phyloP scores from a whole-genome alignment of 306 rosid genomes.

The Trifolium pratense region DNA sequence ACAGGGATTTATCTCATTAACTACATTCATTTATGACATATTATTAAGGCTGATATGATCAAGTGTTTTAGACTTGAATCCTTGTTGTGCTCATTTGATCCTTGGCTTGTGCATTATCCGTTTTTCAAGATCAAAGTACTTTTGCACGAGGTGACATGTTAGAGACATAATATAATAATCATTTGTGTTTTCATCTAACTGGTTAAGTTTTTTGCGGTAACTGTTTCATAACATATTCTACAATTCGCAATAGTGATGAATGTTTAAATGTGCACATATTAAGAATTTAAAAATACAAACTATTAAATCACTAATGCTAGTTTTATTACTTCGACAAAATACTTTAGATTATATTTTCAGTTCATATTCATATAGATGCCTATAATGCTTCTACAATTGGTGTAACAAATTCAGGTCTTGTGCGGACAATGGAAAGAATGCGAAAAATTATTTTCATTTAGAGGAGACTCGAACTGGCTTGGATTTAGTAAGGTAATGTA shows the following conservation, averaged over 20 bases:
- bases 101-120: not conserved
- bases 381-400: slow-evolving; percentile 32
- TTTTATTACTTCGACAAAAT: not conserved
- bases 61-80: slow-evolving; percentile 2
- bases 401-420: slow-evolving; percentile 60
- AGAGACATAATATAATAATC: not conserved
- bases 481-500: slow-evolving; percentile 84
- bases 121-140: not conserved
- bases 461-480: slow-evolving; percentile 98
- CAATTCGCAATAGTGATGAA: not conserved
- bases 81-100: not conserved
- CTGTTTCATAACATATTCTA: not conserved
- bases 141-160: not conserved
- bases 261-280: slow-evolving; percentile 14
- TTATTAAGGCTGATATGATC: no score
- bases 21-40: slow-evolving; percentile 2
- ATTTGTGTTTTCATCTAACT: not conserved
- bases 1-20: not conserved
- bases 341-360: slow-evolving; percentile 4
- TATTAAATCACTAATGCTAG: not conserved
- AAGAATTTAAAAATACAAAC: not conserved
- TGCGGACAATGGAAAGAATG: slow-evolving; percentile 82
- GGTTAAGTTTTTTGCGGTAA: not conserved
- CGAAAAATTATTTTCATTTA: slow-evolving; percentile 64
- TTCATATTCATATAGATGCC: slow-evolving; percentile 35